These are phyloP conservation scores for Leccinum olivaceopallidum DNA, from an alignment of 768 basidiomycete species.

Conservation along the genomic window DNA sequence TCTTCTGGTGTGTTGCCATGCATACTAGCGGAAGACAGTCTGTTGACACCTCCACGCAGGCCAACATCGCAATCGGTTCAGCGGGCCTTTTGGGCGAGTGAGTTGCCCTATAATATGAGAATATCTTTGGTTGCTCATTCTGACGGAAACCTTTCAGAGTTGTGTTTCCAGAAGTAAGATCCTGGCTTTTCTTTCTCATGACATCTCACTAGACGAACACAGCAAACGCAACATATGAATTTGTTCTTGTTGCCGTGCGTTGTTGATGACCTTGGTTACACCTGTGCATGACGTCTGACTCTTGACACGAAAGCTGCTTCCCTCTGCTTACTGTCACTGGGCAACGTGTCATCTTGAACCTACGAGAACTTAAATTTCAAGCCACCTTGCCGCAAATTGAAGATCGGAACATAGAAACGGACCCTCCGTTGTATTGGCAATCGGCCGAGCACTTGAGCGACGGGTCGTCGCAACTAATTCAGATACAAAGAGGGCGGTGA, in stretches of 20 bases:
- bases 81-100: conserved; percentile 6
- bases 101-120: neutral
- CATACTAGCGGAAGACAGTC: neutral
- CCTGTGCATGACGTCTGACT: neutral
- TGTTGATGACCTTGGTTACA: neutral
- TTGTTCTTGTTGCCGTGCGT: conserved; percentile 2
- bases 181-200: neutral
- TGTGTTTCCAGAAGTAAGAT: neutral
- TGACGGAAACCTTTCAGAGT: neutral
- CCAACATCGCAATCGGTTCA: neutral
- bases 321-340: conserved; percentile 14
- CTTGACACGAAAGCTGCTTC: neutral
- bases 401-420: neutral
- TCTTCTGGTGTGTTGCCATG: neutral
- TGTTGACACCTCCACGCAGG: neutral
- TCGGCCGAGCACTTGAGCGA: neutral
- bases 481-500: neutral
- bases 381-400: neutral
- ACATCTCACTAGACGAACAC: neutral
- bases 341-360: conserved; percentile 19
- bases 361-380: neutral
- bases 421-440: neutral
- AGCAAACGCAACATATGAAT: neutral
- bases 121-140: neutral
- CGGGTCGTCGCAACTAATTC: neutral